A percentile compares a stretch with the other conserved stretches of the same genome.
Conservation (phyloP, 768 basidiomycete genomes). For the Mycena albidolilacea region DNA sequence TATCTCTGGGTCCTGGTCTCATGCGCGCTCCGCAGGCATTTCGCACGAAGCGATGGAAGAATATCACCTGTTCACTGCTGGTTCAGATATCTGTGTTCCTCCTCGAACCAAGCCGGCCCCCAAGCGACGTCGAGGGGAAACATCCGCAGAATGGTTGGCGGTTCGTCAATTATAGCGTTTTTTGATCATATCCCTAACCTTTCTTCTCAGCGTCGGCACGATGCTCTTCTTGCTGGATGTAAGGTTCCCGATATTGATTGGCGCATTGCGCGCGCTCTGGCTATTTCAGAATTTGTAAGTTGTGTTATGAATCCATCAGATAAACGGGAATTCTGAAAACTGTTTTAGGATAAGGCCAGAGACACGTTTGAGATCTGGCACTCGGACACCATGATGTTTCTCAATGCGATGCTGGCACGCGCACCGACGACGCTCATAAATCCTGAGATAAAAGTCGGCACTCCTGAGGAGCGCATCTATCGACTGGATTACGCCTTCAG, state of each 20-base stretch:
- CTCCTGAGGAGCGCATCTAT: constrained; percentile 6
- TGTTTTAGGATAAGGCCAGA: constrained; percentile 26
- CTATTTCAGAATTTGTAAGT: constrained; percentile 35
- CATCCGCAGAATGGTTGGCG: constrained; percentile 32
- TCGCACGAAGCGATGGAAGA: constrained; percentile 31
- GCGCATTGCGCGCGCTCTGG: constrained; percentile 33
- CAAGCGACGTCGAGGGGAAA: constrained; percentile 31
- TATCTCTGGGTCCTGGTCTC: background rate
- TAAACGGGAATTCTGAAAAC: no score
- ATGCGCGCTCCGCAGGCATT: constrained; percentile 3
- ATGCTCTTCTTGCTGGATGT: constrained; percentile 28
- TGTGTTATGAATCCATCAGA: background rate
- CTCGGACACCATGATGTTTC: constrained; percentile 10
- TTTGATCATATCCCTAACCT: background rate
- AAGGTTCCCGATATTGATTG: constrained; percentile 36
- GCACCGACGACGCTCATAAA: constrained; percentile 23
- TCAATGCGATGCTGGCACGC: background rate
- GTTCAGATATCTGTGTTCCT: constrained; percentile 21
- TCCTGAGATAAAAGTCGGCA: constrained; percentile 13
- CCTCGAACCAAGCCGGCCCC: constrained; percentile 32
- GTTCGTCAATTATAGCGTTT: constrained; percentile 1
- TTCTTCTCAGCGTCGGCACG: constrained; percentile 14
- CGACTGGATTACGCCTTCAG: constrained; percentile 26
- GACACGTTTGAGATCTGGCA: constrained; percentile 29
- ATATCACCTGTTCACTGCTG: constrained; percentile 24